Base-by-base conservation (phyloP, 2,329 filamentous ascomycete genomes). In the Diplocarpon rosae region DNA sequence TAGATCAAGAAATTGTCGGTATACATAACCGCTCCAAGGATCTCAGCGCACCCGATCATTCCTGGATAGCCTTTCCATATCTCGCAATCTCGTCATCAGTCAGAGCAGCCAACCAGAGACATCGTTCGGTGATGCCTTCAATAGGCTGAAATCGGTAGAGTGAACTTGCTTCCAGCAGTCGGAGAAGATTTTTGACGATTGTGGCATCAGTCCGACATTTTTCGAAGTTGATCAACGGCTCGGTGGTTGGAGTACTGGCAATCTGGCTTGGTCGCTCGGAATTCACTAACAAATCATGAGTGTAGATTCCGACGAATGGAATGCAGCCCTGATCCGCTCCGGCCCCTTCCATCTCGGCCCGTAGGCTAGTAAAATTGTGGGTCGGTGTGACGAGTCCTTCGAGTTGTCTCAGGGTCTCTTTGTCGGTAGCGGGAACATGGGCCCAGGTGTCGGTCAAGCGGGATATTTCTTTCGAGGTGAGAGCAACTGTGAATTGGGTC, bases 221-320 rank as follows among this genome's bases (percentile, higher is more conserved):
- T 66, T 90, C 85, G 65, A 92, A 92, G 62, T 92, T 92, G 55
- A 92, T 75, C 36, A 92, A 68, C 12, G 80, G 79, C 49, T 83
- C 75, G 5, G 76, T 76, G 0, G 69, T 74, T 15, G 78, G 78
- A 3, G 77, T 83, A 55, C 73, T 76, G 1, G 79, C 78, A 53
- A 89, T 80, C 61, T 85, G 80, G 1, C 81, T 79, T 1, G 85
- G 83, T 50, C 86, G 77, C 61, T 90, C 83, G 1, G 81, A 78
- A 57, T 89, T 90, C 68, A 85, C 86, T 36, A 89, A 76, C 33
- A 92, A 69, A 59, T 92, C 85, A 57, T 89, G 85, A 1, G 84
- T 90, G 62, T 92, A 92, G 44, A 82, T 80, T 46, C 80, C 85
- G 38, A 92, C 83, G 59, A 92, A 90, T 0, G 85, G 85, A 49